These are phyloP conservation scores for Candida gigantensis DNA, from an alignment of 1,139 yeast species.

Conservation along the genomic window DNA sequence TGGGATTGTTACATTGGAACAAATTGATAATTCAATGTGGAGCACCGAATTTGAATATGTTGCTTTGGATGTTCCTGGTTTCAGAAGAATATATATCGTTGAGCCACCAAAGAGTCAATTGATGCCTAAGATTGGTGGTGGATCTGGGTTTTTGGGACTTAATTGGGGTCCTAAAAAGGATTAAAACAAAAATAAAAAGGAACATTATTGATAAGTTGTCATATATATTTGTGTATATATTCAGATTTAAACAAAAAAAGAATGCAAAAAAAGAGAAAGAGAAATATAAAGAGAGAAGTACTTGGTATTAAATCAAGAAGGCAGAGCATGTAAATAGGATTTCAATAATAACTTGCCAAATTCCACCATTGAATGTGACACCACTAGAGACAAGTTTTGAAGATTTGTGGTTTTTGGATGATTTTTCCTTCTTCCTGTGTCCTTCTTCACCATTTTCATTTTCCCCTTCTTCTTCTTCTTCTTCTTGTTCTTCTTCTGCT, in stretches of 20 bases:
- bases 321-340: slow-evolving; percentile 5
- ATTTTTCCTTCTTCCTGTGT: too few species aligned
- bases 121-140: slow-evolving; percentile 32
- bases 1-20: slow-evolving; percentile 79
- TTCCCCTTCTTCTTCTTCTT: not conserved
- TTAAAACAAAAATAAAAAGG: slow-evolving; percentile 14
- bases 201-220: not conserved
- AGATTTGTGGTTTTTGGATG: not conserved
- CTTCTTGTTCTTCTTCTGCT: slow-evolving; percentile 1
- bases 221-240: slow-evolving; percentile 1
- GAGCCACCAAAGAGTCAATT: slow-evolving; percentile 53
- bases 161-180: slow-evolving; percentile 82
- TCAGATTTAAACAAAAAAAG: not conserved
- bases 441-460: too few species aligned
- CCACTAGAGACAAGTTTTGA: slow-evolving; percentile 4
- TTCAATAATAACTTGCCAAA: slow-evolving; percentile 4
- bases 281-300: not conserved
- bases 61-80: slow-evolving; percentile 75
- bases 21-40: slow-evolving; percentile 64
- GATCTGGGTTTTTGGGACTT: slow-evolving; percentile 70
- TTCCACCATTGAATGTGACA: slow-evolving; percentile 1
- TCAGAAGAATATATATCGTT: slow-evolving; percentile 66
- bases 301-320: too few species aligned
- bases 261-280: not conserved
- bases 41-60: slow-evolving; percentile 74